Evolutionary conservation across 176 grass and related monocot genomes (phyloP), one percentile per base, ranked within the genome.

Genomic region (Urochloa ruziziensis): DNA sequence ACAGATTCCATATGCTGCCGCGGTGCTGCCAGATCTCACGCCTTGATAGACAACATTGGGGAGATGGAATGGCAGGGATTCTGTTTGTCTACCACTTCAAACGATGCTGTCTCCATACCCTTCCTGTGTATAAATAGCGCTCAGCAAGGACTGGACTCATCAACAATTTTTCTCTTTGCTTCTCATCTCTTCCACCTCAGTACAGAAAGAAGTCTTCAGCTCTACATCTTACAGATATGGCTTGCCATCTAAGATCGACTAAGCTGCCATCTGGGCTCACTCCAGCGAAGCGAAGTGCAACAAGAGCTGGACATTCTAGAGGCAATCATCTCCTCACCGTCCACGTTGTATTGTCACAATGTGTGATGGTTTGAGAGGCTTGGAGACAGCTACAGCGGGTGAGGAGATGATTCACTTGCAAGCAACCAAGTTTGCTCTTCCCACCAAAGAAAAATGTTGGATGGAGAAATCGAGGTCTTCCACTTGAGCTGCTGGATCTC

Each of bases 401-500:
- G 89, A 84, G 63, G 85, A 77, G 75, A 30, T 88, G 23, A 72
- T 91, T 80, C 43, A 75, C 54, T 91, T 17, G 85, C 89, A 14
- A 84, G 69, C 85, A 87, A 83, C 66, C 68, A 73, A 87, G 64
- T 18, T 60, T 66, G 46, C 60, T 85, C 81, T 23, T 75, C 58
- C 35, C 79, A 78, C 24, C 78, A 89, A 80, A 87, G 27, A 71
- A 90, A 85, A 53, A 32, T 54, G 81, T 14, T 93, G 37, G 88
- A 88, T 30, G 54, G 58, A 62, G 87, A 93, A 62, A 77, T 82
- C 72, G 91, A 87, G 37, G 39, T 85, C 88, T 16, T n/a, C n/a
- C n/a, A n/a, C 61, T 90, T 69, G 70, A 59, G 79, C 54, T 90
- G 13, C 10, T 93, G 51, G 91, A 92, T 58, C 77, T 90, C 42